Percentiles rank a stretch among this genome's conserved stretches.
Evolutionary conservation across 306 rosid species (phyloP).

Genomic region (Inga oerstediana): DNA sequence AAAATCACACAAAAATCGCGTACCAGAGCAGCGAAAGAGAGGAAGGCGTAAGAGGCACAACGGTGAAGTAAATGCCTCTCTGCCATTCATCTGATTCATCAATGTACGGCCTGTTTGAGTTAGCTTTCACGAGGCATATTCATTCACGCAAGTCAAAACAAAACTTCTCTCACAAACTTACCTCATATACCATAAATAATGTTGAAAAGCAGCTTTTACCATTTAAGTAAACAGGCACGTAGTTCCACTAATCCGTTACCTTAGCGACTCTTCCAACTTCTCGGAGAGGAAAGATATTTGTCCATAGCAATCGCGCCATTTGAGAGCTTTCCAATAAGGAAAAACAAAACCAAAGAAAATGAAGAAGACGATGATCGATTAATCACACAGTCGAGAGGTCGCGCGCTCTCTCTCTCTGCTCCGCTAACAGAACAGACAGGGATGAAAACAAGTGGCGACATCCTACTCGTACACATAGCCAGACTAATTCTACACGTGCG

Average conservation of each 20-base stretch:
- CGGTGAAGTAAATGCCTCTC: conserved; percentile 44
- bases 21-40: conserved; percentile 65
- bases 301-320: conserved; percentile 37
- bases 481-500: conserved; percentile 31
- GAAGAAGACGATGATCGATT: conserved; percentile 10
- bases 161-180: too few relatives aligned
- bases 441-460: conserved; percentile 33
- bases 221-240: too few relatives aligned
- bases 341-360: not conserved
- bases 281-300: conserved; percentile 35
- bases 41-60: conserved; percentile 49
- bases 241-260: conserved; percentile 40
- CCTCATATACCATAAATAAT: too few relatives aligned
- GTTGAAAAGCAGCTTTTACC: too few relatives aligned
- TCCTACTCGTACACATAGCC: conserved; percentile 29
- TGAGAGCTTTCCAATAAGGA: not conserved
- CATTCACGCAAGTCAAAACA: too few relatives aligned
- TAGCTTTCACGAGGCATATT: not conserved
- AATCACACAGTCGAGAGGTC: not conserved
- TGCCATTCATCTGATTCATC: conserved; percentile 44
- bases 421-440: conserved; percentile 19
- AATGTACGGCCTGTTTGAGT: not conserved
- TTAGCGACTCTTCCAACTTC: conserved; percentile 27
- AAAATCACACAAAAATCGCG: not conserved
- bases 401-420: not conserved